Evolutionary conservation across 2,329 filamentous ascomycete genomes (phyloP).

Genomic region (Diplocarpon mali): DNA sequence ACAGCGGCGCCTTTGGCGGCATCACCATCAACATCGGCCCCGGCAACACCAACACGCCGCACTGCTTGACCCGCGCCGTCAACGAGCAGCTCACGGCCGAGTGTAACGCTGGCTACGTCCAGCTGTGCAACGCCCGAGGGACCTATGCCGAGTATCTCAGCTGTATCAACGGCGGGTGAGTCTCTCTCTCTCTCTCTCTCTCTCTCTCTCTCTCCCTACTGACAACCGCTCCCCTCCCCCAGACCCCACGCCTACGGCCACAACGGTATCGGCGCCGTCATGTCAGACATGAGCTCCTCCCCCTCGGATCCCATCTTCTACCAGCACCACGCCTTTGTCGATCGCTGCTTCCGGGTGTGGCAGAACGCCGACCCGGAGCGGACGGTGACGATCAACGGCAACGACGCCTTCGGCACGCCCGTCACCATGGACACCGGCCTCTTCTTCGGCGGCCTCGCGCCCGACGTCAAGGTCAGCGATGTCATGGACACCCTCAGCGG

Average conservation of each 20-base stretch:
- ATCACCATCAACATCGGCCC: conserved; percentile 10
- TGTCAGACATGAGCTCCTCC: conserved; percentile 8
- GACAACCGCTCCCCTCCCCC: neutral
- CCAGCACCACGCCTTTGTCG: conserved; percentile 11
- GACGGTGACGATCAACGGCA: conserved; percentile 6
- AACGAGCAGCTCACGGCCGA: conserved; percentile 7
- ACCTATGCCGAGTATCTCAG: conserved; percentile 8
- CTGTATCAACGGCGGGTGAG: conserved; percentile 9
- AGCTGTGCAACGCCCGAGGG: conserved; percentile 7
- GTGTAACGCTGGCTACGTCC: conserved; percentile 7
- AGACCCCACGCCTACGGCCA: conserved; percentile 11
- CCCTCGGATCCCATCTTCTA: conserved; percentile 9
- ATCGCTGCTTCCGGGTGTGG: conserved; percentile 12
- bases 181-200: neutral
- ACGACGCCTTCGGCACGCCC: conserved; percentile 1
- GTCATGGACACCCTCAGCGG: conserved; percentile 11
- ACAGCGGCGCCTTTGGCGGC: conserved; percentile 10
- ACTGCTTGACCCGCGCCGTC: conserved; percentile 6
- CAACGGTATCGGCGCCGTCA: conserved; percentile 10
- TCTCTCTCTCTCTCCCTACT: neutral
- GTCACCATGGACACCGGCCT: conserved; percentile 9
- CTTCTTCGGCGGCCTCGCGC: conserved; percentile 5
- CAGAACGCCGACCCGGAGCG: conserved; percentile 6
- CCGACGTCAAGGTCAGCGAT: conserved; percentile 6
- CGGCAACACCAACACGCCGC: conserved; percentile 4